These are phyloP conservation scores for Flaveria sonorensis DNA, from an alignment of 129 eudicot species.

Conservation along the genomic window DNA sequence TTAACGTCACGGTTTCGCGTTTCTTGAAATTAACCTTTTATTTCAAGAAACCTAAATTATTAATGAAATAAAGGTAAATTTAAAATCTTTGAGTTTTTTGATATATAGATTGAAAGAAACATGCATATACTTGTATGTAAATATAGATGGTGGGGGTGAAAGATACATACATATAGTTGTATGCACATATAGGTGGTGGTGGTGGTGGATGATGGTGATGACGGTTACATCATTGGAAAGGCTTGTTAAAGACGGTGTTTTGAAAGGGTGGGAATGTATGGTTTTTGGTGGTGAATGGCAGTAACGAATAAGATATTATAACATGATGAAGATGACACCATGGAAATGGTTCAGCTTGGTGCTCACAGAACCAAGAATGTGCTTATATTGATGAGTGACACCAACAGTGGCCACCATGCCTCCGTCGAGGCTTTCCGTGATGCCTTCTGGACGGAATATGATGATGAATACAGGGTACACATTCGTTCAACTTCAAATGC, in stretches of 20 bases:
- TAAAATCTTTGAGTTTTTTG: background rate
- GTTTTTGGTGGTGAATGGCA: too few species aligned
- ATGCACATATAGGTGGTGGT: constrained; percentile 29
- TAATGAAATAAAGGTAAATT: background rate
- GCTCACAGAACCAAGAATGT: too few species aligned
- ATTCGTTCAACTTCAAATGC: background rate
- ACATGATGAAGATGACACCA: too few species aligned
- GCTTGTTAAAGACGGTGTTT: too few species aligned
- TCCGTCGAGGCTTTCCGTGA: too few species aligned
- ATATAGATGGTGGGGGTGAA: too few species aligned
- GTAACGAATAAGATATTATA: too few species aligned
- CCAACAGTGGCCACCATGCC: too few species aligned
- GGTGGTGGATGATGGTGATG: constrained; percentile 37
- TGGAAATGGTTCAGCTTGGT: too few species aligned
- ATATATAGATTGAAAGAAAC: background rate
- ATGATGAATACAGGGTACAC: constrained; percentile 23
- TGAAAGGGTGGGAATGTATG: too few species aligned
- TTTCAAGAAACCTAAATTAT: constrained; percentile 20
- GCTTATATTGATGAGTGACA: too few species aligned
- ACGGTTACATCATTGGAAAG: constrained; percentile 39
- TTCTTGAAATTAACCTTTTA: constrained; percentile 12
- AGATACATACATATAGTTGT: constrained; percentile 26
- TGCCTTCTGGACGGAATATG: too few species aligned
- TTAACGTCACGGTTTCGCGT: constrained; percentile 36
- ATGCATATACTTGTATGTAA: background rate